Evolutionary conservation across 176 grass and related monocot genomes (phyloP).

Genomic region (Oryza brachyantha): DNA sequence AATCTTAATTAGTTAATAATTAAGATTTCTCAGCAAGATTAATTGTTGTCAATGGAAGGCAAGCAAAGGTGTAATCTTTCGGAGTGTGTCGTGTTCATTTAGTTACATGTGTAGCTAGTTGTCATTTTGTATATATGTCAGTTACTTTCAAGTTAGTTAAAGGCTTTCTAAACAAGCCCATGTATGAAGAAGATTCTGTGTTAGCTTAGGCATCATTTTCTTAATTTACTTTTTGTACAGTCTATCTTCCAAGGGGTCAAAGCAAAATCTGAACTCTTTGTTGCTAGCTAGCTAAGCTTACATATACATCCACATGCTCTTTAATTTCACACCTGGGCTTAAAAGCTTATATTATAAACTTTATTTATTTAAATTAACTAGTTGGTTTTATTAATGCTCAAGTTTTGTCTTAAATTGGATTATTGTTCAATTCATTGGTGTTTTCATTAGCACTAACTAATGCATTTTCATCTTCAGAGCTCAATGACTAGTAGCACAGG

Average conservation of each 20-base stretch:
- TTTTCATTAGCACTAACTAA: background rate
- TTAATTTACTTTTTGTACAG: background rate
- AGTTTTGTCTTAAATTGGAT: background rate
- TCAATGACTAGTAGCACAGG: constrained; percentile 25
- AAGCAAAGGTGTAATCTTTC: too few relatives aligned
- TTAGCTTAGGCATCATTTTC: constrained; percentile 27
- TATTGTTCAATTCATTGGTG: background rate
- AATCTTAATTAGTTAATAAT: background rate
- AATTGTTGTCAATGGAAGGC: too few relatives aligned
- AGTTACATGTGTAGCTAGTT: background rate
- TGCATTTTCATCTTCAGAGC: background rate
- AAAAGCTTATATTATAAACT: background rate
- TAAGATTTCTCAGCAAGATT: background rate
- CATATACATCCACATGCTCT: background rate
- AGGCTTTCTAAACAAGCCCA: constrained; percentile 28
- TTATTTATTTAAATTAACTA: background rate
- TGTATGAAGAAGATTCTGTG: background rate
- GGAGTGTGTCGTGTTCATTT: too few relatives aligned
- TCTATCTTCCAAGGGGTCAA: constrained; percentile 4
- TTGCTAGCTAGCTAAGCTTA: background rate
- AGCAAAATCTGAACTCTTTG: background rate
- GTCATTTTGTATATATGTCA: constrained; percentile 9
- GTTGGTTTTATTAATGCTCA: background rate
- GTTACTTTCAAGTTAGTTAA: constrained; percentile 52
- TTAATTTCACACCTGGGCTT: background rate